Evolutionary conservation across 2,329 filamentous ascomycete species (phyloP).

Genomic region (Botrytis tulipae): DNA sequence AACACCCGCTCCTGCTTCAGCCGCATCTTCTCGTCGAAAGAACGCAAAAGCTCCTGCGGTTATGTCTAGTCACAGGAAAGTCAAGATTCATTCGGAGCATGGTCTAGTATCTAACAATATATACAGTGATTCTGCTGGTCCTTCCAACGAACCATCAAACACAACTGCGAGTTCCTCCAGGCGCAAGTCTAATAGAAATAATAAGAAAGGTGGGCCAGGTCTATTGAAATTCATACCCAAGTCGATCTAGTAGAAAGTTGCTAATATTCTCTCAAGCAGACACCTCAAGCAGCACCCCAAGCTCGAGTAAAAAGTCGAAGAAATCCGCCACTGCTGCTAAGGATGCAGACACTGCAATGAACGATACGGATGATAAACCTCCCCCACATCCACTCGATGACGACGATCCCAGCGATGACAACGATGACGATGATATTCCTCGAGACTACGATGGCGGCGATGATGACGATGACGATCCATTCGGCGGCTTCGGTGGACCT

Average conservation of each 20-base stretch:
- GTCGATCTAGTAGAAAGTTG: constrained; percentile 40
- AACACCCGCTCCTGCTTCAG: constrained; percentile 40
- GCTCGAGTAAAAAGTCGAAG: constrained; percentile 45
- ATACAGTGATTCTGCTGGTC: constrained; percentile 60
- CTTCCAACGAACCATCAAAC: constrained; percentile 55
- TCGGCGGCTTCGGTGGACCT: constrained; percentile 65
- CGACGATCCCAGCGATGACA: constrained; percentile 48
- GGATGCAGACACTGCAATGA: constrained; percentile 69
- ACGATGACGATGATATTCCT: constrained; percentile 62
- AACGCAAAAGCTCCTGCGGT: constrained; percentile 60
- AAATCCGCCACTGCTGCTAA: constrained; percentile 56
- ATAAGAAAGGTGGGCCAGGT: constrained; percentile 59
- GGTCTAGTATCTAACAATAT: constrained; percentile 32
- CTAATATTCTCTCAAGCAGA: constrained; percentile 39
- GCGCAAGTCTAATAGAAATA: constrained; percentile 70
- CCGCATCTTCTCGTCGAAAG: constrained; percentile 49
- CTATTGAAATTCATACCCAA: constrained; percentile 15
- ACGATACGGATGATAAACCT: constrained; percentile 39
- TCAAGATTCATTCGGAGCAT: constrained; percentile 19
- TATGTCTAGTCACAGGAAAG: constrained; percentile 75
- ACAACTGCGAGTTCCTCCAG: constrained; percentile 62
- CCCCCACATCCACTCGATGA: constrained; percentile 41
- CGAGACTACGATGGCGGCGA: constrained; percentile 53
- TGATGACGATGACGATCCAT: constrained; percentile 59
- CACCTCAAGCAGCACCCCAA: constrained; percentile 32